Conservation (phyloP, 352 stramenopile species). For the Pythium aristosporum region DNA sequence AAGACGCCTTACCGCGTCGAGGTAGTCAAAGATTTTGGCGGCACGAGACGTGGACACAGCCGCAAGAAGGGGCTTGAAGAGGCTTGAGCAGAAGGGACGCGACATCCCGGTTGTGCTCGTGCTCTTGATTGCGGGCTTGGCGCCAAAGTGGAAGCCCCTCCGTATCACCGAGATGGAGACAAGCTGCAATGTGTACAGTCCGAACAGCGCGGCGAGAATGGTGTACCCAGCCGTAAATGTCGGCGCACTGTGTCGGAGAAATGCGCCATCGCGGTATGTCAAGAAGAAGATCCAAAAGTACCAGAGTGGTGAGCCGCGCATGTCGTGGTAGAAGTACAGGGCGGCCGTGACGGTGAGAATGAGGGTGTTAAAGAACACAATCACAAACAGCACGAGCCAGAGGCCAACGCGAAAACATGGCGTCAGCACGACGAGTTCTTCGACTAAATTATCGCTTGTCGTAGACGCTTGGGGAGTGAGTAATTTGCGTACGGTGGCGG, state of each 20-base stretch:
- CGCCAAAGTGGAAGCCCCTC: conserved; percentile 8
- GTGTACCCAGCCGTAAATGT: conserved; percentile 3
- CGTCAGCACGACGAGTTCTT: too few relatives aligned
- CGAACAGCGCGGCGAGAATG: background rate
- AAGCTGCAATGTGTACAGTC: background rate
- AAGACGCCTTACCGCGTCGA: background rate
- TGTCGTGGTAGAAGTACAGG: conserved; percentile 8
- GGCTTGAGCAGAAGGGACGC: background rate
- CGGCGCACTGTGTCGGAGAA: conserved; percentile 4
- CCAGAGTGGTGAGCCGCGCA: conserved; percentile 11
- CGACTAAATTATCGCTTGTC: too few relatives aligned
- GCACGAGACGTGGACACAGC: too few relatives aligned
- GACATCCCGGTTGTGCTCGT: too few relatives aligned
- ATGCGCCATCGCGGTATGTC: conserved; percentile 8
- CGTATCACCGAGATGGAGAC: background rate
- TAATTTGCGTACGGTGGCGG: too few relatives aligned
- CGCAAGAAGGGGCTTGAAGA: background rate
- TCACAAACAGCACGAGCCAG: too few relatives aligned
- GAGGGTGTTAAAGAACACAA: too few relatives aligned
- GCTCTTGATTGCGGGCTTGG: too few relatives aligned
- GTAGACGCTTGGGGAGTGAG: too few relatives aligned
- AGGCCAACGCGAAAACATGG: too few relatives aligned
- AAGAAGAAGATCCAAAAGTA: conserved; percentile 17
- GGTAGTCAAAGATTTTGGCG: too few relatives aligned
- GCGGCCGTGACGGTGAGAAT: background rate